phyloP scores from a whole-genome alignment of 192 early-diverging fungal genomes.

The Piromyces finnis region DNA sequence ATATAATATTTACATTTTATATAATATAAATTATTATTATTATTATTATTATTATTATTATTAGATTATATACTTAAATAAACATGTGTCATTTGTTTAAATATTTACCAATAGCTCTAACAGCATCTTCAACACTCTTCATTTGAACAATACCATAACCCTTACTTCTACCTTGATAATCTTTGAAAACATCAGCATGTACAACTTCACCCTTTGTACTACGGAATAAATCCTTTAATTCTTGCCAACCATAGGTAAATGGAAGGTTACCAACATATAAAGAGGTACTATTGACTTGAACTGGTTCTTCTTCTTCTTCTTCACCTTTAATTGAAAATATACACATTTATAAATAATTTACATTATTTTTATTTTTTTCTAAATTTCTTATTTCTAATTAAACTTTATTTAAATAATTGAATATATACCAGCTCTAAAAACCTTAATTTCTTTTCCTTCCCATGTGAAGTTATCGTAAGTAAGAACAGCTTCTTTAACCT shows the following conservation, averaged over 20 bases:
- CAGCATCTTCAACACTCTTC: slow-evolving; percentile 1
- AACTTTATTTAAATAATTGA: too few relatives aligned
- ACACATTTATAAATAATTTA: too few relatives aligned
- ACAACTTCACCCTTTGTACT: background rate
- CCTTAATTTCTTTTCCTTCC: background rate
- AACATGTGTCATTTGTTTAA: too few relatives aligned
- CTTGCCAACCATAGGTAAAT: slow-evolving; percentile 61
- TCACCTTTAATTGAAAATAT: background rate
- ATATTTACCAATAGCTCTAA: background rate
- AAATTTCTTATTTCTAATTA: too few relatives aligned
- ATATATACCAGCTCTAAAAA: background rate
- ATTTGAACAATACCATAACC: slow-evolving; percentile 1
- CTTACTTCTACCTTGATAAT: background rate
- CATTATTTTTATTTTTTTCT: too few relatives aligned
- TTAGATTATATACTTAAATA: too few relatives aligned
- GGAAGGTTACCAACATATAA: slow-evolving; percentile 61
- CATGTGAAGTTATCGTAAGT: background rate
- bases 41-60: background rate
- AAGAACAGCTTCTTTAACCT: background rate
- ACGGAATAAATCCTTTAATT: slow-evolving; percentile 17
- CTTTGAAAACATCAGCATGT: background rate
- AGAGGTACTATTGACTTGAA: background rate
- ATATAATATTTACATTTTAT: too few relatives aligned
- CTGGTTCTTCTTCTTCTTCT: background rate
- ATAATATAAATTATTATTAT: background rate